phyloP scores from a whole-genome alignment of 2,329 filamentous ascomycete species.

The Mycosphaerella sp. region DNA sequence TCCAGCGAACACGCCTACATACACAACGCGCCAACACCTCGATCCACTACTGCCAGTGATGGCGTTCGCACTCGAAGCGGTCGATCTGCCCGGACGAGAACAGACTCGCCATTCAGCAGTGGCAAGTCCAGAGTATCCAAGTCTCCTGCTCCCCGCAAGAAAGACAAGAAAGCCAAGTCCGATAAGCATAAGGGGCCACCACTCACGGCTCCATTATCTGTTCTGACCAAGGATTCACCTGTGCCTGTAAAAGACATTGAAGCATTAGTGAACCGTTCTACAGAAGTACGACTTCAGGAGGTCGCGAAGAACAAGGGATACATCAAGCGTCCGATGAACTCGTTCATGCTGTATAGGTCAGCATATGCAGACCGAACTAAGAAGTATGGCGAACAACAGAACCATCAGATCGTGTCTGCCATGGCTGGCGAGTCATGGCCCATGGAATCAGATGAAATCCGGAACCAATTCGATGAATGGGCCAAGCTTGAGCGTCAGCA shows the following conservation, averaged over 20 bases:
- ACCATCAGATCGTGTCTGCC: conserved; percentile 86
- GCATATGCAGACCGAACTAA: conserved; percentile 85
- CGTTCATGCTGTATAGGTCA: conserved; percentile 95
- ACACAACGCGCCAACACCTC: conserved; percentile 41
- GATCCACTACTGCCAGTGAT: conserved; percentile 38
- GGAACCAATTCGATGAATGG: conserved; percentile 69
- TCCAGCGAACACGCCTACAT: conserved; percentile 24
- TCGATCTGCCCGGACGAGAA: conserved; percentile 30
- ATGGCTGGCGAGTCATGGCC: conserved; percentile 85
- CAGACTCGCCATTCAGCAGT: conserved; percentile 34
- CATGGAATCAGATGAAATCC: conserved; percentile 66
- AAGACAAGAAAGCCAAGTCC: conserved; percentile 40
- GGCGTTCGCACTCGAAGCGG: conserved; percentile 38
- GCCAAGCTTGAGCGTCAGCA: conserved; percentile 77
- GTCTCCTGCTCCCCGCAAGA: conserved; percentile 36
- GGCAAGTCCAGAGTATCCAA: conserved; percentile 31
- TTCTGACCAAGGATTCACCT: conserved; percentile 58
- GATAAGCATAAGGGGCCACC: conserved; percentile 47
- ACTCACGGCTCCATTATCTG: conserved; percentile 63
- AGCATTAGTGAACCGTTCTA: conserved; percentile 66
- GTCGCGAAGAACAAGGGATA: conserved; percentile 67
- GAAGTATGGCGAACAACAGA: conserved; percentile 72
- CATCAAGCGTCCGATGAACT: conserved; percentile 91
- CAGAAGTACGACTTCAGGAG: conserved; percentile 61
- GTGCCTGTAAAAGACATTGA: conserved; percentile 72